Percentiles rank a stretch among this genome's conserved stretches.
phyloP scores from a whole-genome alignment of 1,139 yeast species.

The Arxiozyma heterogenica region DNA sequence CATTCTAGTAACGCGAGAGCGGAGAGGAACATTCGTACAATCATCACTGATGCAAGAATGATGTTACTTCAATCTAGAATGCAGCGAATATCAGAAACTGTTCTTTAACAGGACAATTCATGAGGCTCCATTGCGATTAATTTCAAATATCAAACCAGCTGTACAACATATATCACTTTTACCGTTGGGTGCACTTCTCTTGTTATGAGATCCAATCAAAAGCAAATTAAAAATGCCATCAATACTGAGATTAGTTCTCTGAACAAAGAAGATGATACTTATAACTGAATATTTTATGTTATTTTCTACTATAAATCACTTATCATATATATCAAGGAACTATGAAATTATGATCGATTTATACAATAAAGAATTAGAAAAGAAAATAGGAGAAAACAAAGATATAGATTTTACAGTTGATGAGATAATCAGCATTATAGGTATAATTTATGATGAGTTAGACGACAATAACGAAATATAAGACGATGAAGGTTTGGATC shows the following conservation, averaged over 20 bases:
- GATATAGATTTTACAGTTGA: background rate
- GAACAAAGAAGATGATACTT: background rate
- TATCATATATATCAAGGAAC: background rate
- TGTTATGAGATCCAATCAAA: background rate
- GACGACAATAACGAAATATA: too few relatives aligned
- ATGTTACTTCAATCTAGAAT: constrained; percentile 1
- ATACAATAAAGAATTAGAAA: background rate
- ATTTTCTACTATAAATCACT: background rate
- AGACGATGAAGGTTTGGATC: background rate
- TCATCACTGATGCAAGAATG: constrained; percentile 3
- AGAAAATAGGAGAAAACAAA: background rate
- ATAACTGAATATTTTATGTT: background rate
- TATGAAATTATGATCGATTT: background rate
- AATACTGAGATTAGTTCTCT: background rate
- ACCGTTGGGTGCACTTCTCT: constrained; percentile 3
- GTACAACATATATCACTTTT: background rate
- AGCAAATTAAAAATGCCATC: background rate
- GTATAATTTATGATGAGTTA: too few relatives aligned
- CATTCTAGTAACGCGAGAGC: constrained; percentile 6
- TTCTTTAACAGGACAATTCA: background rate
- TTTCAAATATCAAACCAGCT: background rate
- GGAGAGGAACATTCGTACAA: constrained; percentile 4
- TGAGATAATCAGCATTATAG: too few relatives aligned
- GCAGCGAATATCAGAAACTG: constrained; percentile 4
- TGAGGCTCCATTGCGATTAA: background rate